These are phyloP conservation scores for Penicillium crustosum DNA, from an alignment of 2,329 filamentous ascomycete species.

Conservation along the genomic window DNA sequence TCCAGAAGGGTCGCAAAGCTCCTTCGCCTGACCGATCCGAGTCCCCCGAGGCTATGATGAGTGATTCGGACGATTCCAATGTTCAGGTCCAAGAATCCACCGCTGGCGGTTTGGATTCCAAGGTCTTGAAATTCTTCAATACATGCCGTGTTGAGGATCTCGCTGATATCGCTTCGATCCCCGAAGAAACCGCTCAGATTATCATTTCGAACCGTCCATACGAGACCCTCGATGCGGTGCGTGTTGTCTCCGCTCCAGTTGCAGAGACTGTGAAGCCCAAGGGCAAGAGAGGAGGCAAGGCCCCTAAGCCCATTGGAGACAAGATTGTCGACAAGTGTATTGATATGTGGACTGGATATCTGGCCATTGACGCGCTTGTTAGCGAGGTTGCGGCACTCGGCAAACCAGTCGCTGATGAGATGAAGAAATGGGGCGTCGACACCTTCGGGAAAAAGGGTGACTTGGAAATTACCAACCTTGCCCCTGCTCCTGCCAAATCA, in stretches of 20 bases:
- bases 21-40: constrained; percentile 32
- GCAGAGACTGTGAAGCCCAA: constrained; percentile 44
- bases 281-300: constrained; percentile 48
- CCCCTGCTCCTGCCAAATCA: constrained; percentile 36
- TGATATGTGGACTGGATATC: constrained; percentile 75
- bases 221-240: constrained; percentile 62
- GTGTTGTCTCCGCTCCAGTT: constrained; percentile 58
- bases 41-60: constrained; percentile 37
- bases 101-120: constrained; percentile 50
- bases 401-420: constrained; percentile 62
- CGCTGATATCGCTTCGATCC: constrained; percentile 75
- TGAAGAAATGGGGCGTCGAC: constrained; percentile 68
- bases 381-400: constrained; percentile 72
- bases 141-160: constrained; percentile 72
- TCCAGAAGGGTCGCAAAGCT: constrained; percentile 52
- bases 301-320: constrained; percentile 61
- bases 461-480: constrained; percentile 59
- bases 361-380: constrained; percentile 80
- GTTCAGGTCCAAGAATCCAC: constrained; percentile 40
- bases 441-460: constrained; percentile 64
- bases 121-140: constrained; percentile 80
- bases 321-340: constrained; percentile 65
- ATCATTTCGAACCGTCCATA: constrained; percentile 78
- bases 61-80: constrained; percentile 50
- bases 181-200: constrained; percentile 65